Evolutionary conservation across 805 yeast species (phyloP), one percentile per base, ranked within the genome.

Genomic region (Lipomyces yamanashiensis): DNA sequence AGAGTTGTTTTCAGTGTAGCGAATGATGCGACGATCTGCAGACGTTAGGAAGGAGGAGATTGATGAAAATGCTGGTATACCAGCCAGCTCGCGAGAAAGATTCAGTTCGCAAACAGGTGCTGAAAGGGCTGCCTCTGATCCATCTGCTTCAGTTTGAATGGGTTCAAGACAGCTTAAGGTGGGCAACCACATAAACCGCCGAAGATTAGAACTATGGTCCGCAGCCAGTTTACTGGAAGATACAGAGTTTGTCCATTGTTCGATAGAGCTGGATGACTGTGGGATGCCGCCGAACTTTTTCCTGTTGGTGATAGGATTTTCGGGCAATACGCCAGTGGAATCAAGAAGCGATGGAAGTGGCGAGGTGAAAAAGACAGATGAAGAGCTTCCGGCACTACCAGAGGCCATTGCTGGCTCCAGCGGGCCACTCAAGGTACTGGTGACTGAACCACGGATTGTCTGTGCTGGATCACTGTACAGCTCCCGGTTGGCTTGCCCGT

Each of bases 341-440:
- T 37, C 34, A 39, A 52, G 33, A 13, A 36, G 39, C n/a, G 34
- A 39, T 17, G 45, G 17, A n/a, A 52, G 34, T 13, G 55, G 55
- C 28, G 55, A 39, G 34, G 55, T 52, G 45, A 52, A 52, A 13
- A 37, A 13, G 34, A 52, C 45, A 12, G 45, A 39, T 8, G n/a
- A 39, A 15, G 37, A 44, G 19, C 9, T 15, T 19, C 10, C 43
- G n/a, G 36, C 10, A 10, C 7, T 5, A 6, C 13, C 7, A 19
- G 55, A n/a, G 33, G 34, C n/a, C 7, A 39, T 7, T 17, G 52
- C n/a, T 17, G 40, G 15, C 15, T 7, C 45, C 19, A 17, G 40
- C 34, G 37, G 45, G 45, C 39, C 55, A 52, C 43, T 52, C 55
- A n/a, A 15, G 12, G 55, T 52, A 19, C 45, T 17, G 45, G 33